Conservation (phyloP, 78 protist genomes). For the Dictyostelium brefeldianum region DNA sequence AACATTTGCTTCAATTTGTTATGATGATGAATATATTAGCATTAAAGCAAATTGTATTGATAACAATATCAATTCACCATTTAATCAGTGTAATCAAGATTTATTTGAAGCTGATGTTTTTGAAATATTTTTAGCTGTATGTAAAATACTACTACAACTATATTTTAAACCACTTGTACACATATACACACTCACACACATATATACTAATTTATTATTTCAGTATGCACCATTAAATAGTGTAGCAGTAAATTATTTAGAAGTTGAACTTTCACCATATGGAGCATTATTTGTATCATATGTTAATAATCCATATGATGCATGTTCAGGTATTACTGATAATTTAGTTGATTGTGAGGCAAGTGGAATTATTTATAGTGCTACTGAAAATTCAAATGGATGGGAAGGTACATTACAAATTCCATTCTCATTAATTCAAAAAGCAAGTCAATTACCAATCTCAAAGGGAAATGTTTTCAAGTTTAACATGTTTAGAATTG, state of each 20-base stretch:
- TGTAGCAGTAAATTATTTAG: constrained; percentile 32
- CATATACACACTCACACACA: too few relatives aligned
- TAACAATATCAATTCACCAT: constrained; percentile 44
- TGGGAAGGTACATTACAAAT: constrained; percentile 40
- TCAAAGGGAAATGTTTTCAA: background rate
- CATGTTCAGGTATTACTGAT: constrained; percentile 46
- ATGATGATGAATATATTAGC: constrained; percentile 15
- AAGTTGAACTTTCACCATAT: constrained; percentile 62
- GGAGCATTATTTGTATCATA: constrained; percentile 60
- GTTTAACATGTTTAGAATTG: constrained; percentile 69
- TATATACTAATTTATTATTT: too few relatives aligned
- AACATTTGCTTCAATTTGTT: constrained; percentile 37
- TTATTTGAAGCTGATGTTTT: constrained; percentile 53
- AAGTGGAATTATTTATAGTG: constrained; percentile 37
- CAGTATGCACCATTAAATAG: background rate
- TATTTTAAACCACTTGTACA: too few relatives aligned
- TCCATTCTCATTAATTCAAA: constrained; percentile 7
- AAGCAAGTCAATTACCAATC: background rate
- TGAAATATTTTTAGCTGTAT: constrained; percentile 38
- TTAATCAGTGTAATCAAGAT: constrained; percentile 49
- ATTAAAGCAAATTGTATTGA: constrained; percentile 20
- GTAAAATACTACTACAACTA: too few relatives aligned
- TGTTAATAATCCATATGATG: constrained; percentile 42
- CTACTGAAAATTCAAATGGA: background rate
- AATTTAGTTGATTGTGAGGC: constrained; percentile 48